Evolutionary conservation across 345 rosid genomes (phyloP), one percentile per base, ranked within the genome.

Genomic region (Barbarea vulgaris): DNA sequence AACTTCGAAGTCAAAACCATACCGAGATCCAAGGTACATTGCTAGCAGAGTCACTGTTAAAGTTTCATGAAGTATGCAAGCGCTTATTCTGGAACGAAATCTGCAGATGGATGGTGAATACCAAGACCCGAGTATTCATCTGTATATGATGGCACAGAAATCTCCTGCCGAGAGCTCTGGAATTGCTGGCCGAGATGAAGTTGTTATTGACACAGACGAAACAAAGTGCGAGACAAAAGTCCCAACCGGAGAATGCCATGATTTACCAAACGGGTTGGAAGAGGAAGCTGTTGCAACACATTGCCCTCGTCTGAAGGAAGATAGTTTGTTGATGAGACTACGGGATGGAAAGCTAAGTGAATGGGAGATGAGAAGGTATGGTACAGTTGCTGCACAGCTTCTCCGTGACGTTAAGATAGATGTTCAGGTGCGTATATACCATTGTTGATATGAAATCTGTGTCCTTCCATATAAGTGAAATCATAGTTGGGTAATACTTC

Each of bases 281-380:
- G 55, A 19, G 31, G 77, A 75, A 46, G 77, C 73, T 30, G 44
- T 36, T 73, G 66, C 42, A 13, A 14, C 69, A 64, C 84, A 77
- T 36, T 6, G 9, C 53, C 59, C 80, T 42, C 64, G 52, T 34
- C 81, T 71, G 4, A 59, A 59, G 47, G 80, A 78, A 59, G 82
- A 84, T 72, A 65, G 74, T 63, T 75, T 81, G 56, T 30, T 48
- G 30, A 78, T 60, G 41, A 82, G 77, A 70, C 67, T 82, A 25
- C 85, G 81, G 24, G 76, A 77, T 2, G 86, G 82, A 17, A 78
- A 85, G 64, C 90, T 91, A 51, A 88, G 88, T 22, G 96, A 89
- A 39, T 94, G 98, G 98, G 96, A 94, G 74, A 87, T 86, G 48
- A 87, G 98, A 81, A 86, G 97, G 81, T 84, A 84, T 17, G 98